Evolutionary conservation across 2,329 filamentous ascomycete species (phyloP).

Genomic region (Claviceps sp.): DNA sequence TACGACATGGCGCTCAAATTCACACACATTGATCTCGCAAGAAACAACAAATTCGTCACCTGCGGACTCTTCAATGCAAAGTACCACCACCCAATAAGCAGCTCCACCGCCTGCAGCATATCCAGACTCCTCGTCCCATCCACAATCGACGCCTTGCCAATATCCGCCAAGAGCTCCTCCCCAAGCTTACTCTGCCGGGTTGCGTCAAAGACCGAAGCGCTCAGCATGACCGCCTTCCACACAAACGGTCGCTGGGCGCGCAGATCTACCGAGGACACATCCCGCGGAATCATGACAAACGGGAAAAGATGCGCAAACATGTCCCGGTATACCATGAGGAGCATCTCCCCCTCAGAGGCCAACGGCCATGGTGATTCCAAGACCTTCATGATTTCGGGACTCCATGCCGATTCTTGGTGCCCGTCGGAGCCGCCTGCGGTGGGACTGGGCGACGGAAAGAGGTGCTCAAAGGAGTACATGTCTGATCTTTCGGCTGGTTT

Average conservation of each 20-base stretch:
- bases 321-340: slow-evolving; percentile 24
- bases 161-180: slow-evolving; percentile 28
- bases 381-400: slow-evolving; percentile 9
- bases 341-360: slow-evolving; percentile 24
- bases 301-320: slow-evolving; percentile 26
- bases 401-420: slow-evolving; percentile 11
- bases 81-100: slow-evolving; percentile 35
- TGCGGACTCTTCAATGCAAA: slow-evolving; percentile 36
- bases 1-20: slow-evolving; percentile 22
- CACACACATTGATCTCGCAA: slow-evolving; percentile 32
- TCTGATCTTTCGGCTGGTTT: slow-evolving; percentile 9
- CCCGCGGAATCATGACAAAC: slow-evolving; percentile 28
- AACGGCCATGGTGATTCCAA: slow-evolving; percentile 28
- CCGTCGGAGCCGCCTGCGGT: slow-evolving; percentile 9
- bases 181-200: slow-evolving; percentile 30
- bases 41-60: slow-evolving; percentile 34
- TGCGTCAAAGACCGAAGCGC: slow-evolving; percentile 27
- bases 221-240: slow-evolving; percentile 37
- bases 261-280: slow-evolving; percentile 23
- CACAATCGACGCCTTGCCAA: slow-evolving; percentile 26
- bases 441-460: slow-evolving; percentile 20
- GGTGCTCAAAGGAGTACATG: slow-evolving; percentile 18
- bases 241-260: slow-evolving; percentile 27
- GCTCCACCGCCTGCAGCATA: slow-evolving; percentile 31
- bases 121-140: slow-evolving; percentile 31